Conservation (phyloP, 371 early-diverging fungal genomes). For the Mucor velutinosus region DNA sequence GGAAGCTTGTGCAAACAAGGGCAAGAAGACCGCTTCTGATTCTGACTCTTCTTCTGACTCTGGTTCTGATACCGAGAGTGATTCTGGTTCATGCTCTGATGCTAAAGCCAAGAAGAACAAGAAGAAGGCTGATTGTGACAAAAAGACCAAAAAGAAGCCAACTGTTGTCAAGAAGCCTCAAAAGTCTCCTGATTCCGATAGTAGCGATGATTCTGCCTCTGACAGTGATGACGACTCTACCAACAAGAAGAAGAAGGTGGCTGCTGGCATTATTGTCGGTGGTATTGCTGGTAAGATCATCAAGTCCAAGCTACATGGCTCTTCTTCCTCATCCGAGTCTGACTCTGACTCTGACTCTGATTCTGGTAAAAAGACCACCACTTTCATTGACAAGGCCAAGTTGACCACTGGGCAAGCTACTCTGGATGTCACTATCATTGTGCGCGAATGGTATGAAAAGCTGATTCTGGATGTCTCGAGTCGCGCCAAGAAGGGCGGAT, state of each 20-base stretch:
- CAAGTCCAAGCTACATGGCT: neutral
- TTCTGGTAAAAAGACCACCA: neutral
- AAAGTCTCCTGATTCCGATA: constrained; percentile 8
- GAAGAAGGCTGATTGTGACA: neutral
- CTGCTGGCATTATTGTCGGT: constrained; percentile 7
- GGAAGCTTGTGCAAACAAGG: neutral
- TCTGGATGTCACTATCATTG: constrained; percentile 28
- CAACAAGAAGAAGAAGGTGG: constrained; percentile 10
- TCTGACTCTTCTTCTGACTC: constrained; percentile 6
- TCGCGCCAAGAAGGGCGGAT: constrained; percentile 37
- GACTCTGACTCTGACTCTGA: constrained; percentile 8
- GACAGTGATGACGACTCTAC: neutral
- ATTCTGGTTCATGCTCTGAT: neutral
- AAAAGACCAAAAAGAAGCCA: neutral
- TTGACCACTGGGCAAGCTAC: constrained; percentile 5
- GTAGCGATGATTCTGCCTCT: neutral
- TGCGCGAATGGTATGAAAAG: constrained; percentile 35
- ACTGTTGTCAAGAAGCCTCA: constrained; percentile 2
- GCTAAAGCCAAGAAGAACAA: constrained; percentile 4
- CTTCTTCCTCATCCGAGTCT: constrained; percentile 3
- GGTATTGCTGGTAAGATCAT: constrained; percentile 2
- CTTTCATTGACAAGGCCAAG: constrained; percentile 15
- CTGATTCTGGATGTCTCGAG: constrained; percentile 32
- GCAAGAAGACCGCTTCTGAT: constrained; percentile 8
- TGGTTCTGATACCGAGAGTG: neutral